Evolutionary conservation across 2,329 filamentous ascomycete species (phyloP).

Genomic region (Stemphylium lycopersici): DNA sequence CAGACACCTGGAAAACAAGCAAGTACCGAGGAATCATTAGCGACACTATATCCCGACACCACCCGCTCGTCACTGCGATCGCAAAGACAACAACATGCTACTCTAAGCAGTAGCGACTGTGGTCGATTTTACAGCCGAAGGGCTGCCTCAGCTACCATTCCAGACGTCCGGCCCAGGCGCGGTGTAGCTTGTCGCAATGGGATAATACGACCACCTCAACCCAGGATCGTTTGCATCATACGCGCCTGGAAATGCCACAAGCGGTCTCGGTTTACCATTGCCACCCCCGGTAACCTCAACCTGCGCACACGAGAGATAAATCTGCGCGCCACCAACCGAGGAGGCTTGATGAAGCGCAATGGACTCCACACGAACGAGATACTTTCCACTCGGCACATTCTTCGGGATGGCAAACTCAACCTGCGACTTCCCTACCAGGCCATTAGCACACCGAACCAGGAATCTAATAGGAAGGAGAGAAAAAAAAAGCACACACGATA

Average conservation of each 20-base stretch:
- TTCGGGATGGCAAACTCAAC: slow-evolving; percentile 37
- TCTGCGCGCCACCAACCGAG: slow-evolving; percentile 44
- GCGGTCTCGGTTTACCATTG: slow-evolving; percentile 44
- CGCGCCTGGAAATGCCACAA: slow-evolving; percentile 14
- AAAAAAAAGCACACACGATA: slow-evolving; percentile 24
- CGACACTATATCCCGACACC: no score
- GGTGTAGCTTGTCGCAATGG: slow-evolving; percentile 35
- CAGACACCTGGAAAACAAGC: no score
- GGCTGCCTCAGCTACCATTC: slow-evolving; percentile 16
- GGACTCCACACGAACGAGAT: slow-evolving; percentile 48
- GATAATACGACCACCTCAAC: slow-evolving; percentile 40
- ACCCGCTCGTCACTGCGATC: neutral
- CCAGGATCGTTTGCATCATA: slow-evolving; percentile 24
- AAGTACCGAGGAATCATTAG: no score
- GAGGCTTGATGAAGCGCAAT: slow-evolving; percentile 47
- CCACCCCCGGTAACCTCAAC: slow-evolving; percentile 52
- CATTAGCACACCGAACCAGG: neutral
- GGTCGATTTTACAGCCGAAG: neutral
- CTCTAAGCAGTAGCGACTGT: no score
- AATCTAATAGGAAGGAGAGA: slow-evolving; percentile 15
- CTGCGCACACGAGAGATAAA: slow-evolving; percentile 52
- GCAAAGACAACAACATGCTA: neutral
- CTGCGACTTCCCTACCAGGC: neutral
- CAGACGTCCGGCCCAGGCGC: slow-evolving; percentile 37
- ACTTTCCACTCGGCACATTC: slow-evolving; percentile 47